Evolutionary conservation across 2,329 filamentous ascomycete species (phyloP).

Genomic region (Cladophialophora psammophila): DNA sequence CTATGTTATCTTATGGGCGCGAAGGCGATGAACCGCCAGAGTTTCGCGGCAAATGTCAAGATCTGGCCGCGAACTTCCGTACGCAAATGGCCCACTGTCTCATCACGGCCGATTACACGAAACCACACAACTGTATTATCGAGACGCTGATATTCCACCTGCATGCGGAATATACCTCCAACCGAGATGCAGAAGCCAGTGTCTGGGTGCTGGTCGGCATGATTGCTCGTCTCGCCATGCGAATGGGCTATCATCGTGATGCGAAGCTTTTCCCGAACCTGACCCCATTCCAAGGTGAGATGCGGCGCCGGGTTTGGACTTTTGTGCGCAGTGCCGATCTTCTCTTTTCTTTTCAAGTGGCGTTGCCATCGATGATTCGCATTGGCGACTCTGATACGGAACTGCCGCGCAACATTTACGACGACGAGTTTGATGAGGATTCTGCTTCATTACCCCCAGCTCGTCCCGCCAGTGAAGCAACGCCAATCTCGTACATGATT

Average conservation of each 20-base stretch:
- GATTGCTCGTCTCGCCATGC: slow-evolving; percentile 68
- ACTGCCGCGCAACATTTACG: slow-evolving; percentile 67
- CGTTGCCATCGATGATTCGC: slow-evolving; percentile 71
- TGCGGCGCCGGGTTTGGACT: slow-evolving; percentile 58
- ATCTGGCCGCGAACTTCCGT: slow-evolving; percentile 55
- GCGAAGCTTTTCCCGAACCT: slow-evolving; percentile 66
- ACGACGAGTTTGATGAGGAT: slow-evolving; percentile 69
- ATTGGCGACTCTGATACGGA: slow-evolving; percentile 69
- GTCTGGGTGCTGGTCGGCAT: slow-evolving; percentile 67
- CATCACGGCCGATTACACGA: slow-evolving; percentile 68
- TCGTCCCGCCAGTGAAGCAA: slow-evolving; percentile 66
- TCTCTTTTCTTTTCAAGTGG: slow-evolving; percentile 71
- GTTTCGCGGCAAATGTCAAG: slow-evolving; percentile 63
- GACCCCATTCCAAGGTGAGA: slow-evolving; percentile 67
- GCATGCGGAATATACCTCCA: slow-evolving; percentile 67
- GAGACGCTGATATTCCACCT: slow-evolving; percentile 69
- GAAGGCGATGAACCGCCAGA: slow-evolving; percentile 70
- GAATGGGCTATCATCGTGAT: slow-evolving; percentile 71
- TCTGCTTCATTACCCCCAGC: slow-evolving; percentile 62
- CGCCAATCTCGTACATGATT: slow-evolving; percentile 60
- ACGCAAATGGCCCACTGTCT: slow-evolving; percentile 69
- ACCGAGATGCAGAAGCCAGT: slow-evolving; percentile 65
- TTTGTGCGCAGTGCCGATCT: slow-evolving; percentile 66
- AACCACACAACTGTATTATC: slow-evolving; percentile 65
- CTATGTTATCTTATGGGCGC: slow-evolving; percentile 67